phyloP scores from a whole-genome alignment of 768 basidiomycete genomes.

The Tulasnella sp. region DNA sequence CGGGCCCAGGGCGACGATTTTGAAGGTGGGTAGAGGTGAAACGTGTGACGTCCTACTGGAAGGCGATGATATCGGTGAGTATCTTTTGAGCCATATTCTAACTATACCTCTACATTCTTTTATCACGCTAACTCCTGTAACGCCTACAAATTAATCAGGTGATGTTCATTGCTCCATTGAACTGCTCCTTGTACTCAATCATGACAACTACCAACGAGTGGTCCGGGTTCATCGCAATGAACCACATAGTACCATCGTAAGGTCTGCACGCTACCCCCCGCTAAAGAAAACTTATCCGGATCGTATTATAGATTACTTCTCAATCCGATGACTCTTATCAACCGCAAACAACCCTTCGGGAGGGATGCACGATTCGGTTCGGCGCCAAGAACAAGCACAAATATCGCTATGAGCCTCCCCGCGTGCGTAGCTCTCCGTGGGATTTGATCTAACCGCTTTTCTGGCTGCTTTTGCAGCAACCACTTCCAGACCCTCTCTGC shows the following conservation, averaged over 20 bases:
- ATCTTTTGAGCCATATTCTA: neutral
- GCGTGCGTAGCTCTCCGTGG: neutral
- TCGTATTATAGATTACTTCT: no score
- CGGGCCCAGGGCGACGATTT: neutral
- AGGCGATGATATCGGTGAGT: neutral
- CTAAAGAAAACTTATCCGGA: no score
- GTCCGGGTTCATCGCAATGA: no score
- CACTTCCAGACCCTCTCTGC: neutral
- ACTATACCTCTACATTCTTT: no score
- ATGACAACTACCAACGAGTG: no score
- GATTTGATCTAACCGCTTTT: neutral
- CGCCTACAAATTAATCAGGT: neutral
- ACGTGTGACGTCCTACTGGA: neutral
- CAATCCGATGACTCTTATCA: no score
- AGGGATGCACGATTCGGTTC: neutral
- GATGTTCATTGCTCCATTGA: no score
- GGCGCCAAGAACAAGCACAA: neutral
- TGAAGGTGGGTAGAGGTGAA: neutral
- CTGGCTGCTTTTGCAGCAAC: neutral
- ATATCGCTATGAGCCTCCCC: neutral
- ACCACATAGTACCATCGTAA: no score
- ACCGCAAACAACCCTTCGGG: neutral
- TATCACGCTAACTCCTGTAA: neutral
- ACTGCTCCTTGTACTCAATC: no score
- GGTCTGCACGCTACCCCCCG: no score